Evolutionary conservation across 2,329 filamentous ascomycete genomes (phyloP), one percentile per base, ranked within the genome.

Genomic region (Pseudogymnoascus pannorum): DNA sequence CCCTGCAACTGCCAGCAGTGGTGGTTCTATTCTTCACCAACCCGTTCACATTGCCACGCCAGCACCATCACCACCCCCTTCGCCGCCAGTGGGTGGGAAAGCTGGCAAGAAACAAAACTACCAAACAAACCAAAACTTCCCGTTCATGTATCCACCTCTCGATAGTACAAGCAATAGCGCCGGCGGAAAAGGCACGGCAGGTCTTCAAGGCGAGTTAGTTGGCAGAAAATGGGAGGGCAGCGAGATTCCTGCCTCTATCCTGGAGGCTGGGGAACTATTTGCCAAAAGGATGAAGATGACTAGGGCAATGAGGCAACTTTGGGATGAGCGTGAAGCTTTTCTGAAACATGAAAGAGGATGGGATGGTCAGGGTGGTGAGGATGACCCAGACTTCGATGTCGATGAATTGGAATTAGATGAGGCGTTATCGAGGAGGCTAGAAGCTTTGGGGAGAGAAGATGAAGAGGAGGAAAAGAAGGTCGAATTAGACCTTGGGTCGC

Each of bases 91-190:
- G 33, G 92, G 92, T 24, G 92, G 92, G 0, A 99, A 97, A 73
- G 91, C 89, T 59, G 92, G 89, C 0, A 99, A 99, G 79, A 99
- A 99, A 72, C 94, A 99, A 71, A 99, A 97, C 68, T 99, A 99
- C 70, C 94, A 99, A 73, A 99, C 94, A 0, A 99, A 99, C 71
- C 94, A 99, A 69, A 94, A 97, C 71, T 97, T 99, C 66, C 94
- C 94, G 0, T 97, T 99, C 71, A 86, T 99, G 77, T 99, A 99
- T 68, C 94, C 94, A 1, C 94, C 94, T 1, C 78, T 97, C 16
- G 93, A 97, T 74, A 87, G 87, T 64, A 87, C 86, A 22, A 96
- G 92, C 75, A 96, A 96, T 71, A 89, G 88, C 67, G 87, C 93
- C 36, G 93, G 94, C 58, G 93, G 93, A 1, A 97, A 96, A 72